A percentile compares a stretch with the other conserved stretches of the same genome.
Evolutionary conservation across 2,329 filamentous ascomycete genomes (phyloP).

Genomic region (Raffaelea ambrosiae): DNA sequence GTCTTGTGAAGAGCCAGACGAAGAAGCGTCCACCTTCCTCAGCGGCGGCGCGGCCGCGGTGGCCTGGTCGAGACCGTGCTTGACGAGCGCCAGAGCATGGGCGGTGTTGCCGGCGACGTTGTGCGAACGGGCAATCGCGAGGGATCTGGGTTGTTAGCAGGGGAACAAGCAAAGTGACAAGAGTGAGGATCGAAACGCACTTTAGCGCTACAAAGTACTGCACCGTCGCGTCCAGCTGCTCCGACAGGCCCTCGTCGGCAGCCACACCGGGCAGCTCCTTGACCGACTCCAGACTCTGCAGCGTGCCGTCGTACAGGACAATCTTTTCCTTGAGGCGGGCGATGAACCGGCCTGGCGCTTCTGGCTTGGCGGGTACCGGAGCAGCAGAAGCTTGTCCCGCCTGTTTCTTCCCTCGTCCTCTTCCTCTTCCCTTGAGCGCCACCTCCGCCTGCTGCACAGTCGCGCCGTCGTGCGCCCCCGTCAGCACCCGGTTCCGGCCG

Average conservation of each 20-base stretch:
- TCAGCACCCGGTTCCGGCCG: constrained; percentile 81
- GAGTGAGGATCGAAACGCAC: constrained; percentile 36
- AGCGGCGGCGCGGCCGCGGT: constrained; percentile 37
- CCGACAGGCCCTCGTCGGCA: constrained; percentile 66
- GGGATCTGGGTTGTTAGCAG: constrained; percentile 43
- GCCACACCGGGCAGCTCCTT: constrained; percentile 85
- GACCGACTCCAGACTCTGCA: constrained; percentile 85
- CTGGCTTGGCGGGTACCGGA: constrained; percentile 38
- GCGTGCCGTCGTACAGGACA: constrained; percentile 81
- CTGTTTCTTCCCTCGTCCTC: constrained; percentile 17
- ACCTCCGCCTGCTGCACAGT: constrained; percentile 40
- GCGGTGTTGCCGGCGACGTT: constrained; percentile 60
- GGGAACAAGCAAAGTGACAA: neutral
- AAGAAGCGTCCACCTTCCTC: constrained; percentile 16
- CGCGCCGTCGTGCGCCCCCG: constrained; percentile 74
- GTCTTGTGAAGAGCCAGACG: constrained; percentile 8
- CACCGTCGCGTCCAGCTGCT: constrained; percentile 68
- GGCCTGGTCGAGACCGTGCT: constrained; percentile 59
- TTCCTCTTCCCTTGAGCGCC: constrained; percentile 20
- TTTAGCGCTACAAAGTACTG: constrained; percentile 85
- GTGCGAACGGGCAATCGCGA: constrained; percentile 81
- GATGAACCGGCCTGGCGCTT: constrained; percentile 66
- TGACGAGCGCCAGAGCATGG: constrained; percentile 79
- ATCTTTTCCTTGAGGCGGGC: constrained; percentile 76
- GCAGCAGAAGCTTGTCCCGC: neutral